Evolutionary conservation across 345 rosid species (phyloP).

Genomic region (Salix udensis): DNA sequence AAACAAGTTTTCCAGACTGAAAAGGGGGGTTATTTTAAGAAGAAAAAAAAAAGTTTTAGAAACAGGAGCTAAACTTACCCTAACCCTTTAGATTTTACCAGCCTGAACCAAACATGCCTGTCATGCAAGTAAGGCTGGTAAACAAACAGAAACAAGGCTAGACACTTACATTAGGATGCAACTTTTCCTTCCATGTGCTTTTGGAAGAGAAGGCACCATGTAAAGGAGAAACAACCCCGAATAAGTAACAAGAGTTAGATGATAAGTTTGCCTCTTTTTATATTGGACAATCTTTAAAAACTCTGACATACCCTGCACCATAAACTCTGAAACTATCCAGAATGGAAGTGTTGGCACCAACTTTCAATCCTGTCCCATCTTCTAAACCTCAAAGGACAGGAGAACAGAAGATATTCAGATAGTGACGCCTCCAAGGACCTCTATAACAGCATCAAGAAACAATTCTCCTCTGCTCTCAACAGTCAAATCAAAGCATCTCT

Average conservation of each 20-base stretch:
- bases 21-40: neutral
- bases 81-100: neutral
- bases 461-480: neutral
- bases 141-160: neutral
- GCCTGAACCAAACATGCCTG: neutral
- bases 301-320: neutral
- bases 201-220: neutral
- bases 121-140: neutral
- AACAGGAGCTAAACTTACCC: neutral
- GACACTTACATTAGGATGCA: neutral
- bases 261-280: neutral
- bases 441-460: neutral
- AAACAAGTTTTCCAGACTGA: neutral
- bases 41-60: neutral
- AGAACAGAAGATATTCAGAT: neutral
- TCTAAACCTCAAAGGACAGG: neutral
- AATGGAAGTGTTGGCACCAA: neutral
- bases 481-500: neutral
- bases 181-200: neutral
- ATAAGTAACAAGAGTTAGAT: neutral
- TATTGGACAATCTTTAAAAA: neutral
- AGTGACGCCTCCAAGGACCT: neutral
- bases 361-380: neutral
- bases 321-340: neutral
- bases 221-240: neutral